Evolutionary conservation across 768 basidiomycete genomes (phyloP).

Genomic region (Lactarius tabidus): DNA sequence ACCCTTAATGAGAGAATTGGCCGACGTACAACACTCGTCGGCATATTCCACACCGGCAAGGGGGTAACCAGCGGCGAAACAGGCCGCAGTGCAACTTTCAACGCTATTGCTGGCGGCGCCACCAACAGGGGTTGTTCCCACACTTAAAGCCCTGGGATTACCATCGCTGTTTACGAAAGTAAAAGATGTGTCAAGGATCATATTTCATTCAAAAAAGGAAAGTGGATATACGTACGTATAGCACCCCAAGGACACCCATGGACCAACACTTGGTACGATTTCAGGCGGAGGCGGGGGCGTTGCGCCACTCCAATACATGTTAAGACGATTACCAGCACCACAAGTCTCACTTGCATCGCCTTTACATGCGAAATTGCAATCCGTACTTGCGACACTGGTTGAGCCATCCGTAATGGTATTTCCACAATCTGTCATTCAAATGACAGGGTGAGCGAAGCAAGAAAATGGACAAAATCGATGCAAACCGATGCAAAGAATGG

Average conservation of each 20-base stretch:
- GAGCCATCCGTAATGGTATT: slow-evolving; percentile 47
- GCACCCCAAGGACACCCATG: slow-evolving; percentile 72
- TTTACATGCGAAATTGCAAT: slow-evolving; percentile 60
- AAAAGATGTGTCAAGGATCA: slow-evolving; percentile 3
- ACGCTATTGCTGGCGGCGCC: slow-evolving; percentile 46
- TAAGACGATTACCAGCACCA: slow-evolving; percentile 56
- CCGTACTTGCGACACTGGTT: slow-evolving; percentile 41
- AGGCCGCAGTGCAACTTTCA: slow-evolving; percentile 56
- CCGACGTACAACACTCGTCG: slow-evolving; percentile 48
- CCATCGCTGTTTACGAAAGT: slow-evolving; percentile 33
- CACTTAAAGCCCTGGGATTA: slow-evolving; percentile 34
- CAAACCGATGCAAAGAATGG: no score
- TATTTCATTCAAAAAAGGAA: slow-evolving; percentile 4
- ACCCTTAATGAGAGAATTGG: not conserved
- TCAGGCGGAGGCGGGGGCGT: slow-evolving; percentile 52
- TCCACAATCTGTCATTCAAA: slow-evolving; percentile 52
- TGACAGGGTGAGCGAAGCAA: not conserved
- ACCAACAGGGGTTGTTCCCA: slow-evolving; percentile 29
- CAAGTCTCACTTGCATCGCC: slow-evolving; percentile 57
- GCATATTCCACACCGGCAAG: slow-evolving; percentile 40
- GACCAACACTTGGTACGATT: slow-evolving; percentile 51
- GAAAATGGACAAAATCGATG: not conserved
- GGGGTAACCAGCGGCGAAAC: slow-evolving; percentile 49
- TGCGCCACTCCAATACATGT: slow-evolving; percentile 60
- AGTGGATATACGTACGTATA: slow-evolving; percentile 55